Evolutionary conservation across 768 basidiomycete genomes (phyloP).

Genomic region (Grammothele lineata): DNA sequence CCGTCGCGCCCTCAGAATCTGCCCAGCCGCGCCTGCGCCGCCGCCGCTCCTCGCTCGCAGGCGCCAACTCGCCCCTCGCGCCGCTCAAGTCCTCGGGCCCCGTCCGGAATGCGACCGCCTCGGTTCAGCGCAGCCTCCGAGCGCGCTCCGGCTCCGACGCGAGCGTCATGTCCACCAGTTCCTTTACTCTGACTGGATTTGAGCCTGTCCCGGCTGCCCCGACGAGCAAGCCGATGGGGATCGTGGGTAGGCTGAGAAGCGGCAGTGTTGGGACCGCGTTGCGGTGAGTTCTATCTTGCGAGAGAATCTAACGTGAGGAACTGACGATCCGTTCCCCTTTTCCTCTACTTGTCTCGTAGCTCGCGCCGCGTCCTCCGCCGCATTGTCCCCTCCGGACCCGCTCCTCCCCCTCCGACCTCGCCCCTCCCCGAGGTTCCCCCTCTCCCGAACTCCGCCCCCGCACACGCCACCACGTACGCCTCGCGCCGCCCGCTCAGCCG

Average conservation of each 20-base stretch:
- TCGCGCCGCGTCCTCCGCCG: conserved; percentile 13
- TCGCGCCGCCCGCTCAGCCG: conserved; percentile 16
- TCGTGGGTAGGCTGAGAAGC: conserved; percentile 52
- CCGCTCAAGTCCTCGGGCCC: conserved; percentile 50
- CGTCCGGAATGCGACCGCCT: conserved; percentile 43
- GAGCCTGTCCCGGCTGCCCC: conserved; percentile 21
- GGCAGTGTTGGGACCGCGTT: conserved; percentile 43
- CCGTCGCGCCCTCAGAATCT: conserved; percentile 26
- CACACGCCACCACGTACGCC: not conserved
- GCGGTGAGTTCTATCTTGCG: conserved; percentile 26
- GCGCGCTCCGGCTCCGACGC: conserved; percentile 44
- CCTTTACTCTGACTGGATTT: conserved; percentile 21
- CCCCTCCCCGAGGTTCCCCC: conserved; percentile 17
- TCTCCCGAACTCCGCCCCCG: not conserved
- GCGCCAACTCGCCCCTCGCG: conserved; percentile 49
- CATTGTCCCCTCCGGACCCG: conserved; percentile 12
- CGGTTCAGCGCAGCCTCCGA: conserved; percentile 41
- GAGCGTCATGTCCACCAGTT: conserved; percentile 16
- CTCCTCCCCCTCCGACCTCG: conserved; percentile 16
- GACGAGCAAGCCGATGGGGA: conserved; percentile 30
- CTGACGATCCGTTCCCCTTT: not conserved
- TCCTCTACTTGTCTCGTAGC: not conserved
- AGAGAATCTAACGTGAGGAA: no score
- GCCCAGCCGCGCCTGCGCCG: conserved; percentile 45
- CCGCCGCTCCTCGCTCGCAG: conserved; percentile 60